These are phyloP conservation scores for Diplotaxis tenuifolia DNA, from an alignment of 345 rosid species.

Conservation along the genomic window DNA sequence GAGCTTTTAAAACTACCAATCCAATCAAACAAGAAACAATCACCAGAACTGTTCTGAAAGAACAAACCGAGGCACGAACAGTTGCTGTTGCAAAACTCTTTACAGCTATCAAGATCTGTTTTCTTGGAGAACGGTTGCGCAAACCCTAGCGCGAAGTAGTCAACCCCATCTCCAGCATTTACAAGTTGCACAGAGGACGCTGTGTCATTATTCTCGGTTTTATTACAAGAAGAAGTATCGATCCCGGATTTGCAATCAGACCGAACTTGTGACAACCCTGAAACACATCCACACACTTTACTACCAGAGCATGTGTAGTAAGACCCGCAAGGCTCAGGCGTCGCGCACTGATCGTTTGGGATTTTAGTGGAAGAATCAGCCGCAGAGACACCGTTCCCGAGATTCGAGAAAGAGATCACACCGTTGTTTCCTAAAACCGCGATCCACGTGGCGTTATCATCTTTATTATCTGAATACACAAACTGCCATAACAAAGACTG, in stretches of 20 bases:
- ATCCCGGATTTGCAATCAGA: constrained; percentile 57
- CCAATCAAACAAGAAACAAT: constrained; percentile 68
- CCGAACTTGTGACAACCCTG: constrained; percentile 38
- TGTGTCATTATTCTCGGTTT: constrained; percentile 8
- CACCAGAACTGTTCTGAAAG: constrained; percentile 59
- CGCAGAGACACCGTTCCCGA: constrained; percentile 30
- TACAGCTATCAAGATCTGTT: constrained; percentile 61
- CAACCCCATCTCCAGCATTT: constrained; percentile 50
- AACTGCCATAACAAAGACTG: constrained; percentile 59
- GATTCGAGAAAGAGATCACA: constrained; percentile 54
- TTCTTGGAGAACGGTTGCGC: constrained; percentile 50
- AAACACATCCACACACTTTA: constrained; percentile 61
- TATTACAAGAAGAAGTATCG: constrained; percentile 50
- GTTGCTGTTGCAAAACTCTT: constrained; percentile 55
- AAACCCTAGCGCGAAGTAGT: constrained; percentile 63
- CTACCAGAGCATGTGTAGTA: constrained; percentile 54
- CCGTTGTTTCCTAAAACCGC: constrained; percentile 71
- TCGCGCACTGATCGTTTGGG: constrained; percentile 61
- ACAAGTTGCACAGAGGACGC: constrained; percentile 47
- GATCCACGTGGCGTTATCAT: constrained; percentile 65
- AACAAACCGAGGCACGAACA: constrained; percentile 82
- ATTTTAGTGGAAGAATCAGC: constrained; percentile 47
- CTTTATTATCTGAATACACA: constrained; percentile 33
- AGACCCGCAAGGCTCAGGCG: constrained; percentile 68
- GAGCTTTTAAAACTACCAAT: constrained; percentile 65